Conservation (phyloP, 2,329 filamentous ascomycete species). For the Alternaria atra region DNA sequence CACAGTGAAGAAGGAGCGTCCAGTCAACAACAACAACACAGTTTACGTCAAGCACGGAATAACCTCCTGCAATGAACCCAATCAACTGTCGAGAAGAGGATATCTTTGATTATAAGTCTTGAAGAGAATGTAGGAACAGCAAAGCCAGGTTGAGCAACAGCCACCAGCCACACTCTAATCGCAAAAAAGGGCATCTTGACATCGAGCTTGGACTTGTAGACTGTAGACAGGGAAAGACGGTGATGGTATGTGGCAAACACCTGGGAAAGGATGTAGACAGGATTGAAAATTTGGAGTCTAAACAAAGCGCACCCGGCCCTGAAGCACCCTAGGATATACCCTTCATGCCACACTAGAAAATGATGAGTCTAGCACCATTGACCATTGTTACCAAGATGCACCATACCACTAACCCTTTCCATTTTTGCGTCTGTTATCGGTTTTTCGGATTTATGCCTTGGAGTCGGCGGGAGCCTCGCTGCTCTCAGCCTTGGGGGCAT, state of each 20-base stretch:
- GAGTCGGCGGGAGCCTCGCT: slow-evolving; percentile 64
- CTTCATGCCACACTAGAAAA: slow-evolving; percentile 40
- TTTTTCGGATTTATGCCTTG: slow-evolving; percentile 60
- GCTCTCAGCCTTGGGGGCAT: slow-evolving; percentile 56
- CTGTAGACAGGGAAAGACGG: neutral
- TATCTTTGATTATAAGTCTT: slow-evolving; percentile 1
- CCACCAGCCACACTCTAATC: neutral
- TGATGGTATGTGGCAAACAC: slow-evolving; percentile 3
- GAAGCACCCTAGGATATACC: slow-evolving; percentile 43
- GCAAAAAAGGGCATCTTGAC: neutral
- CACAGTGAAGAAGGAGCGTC: neutral
- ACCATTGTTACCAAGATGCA: slow-evolving; percentile 45
- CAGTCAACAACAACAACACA: neutral
- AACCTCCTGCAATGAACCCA: too few species aligned
- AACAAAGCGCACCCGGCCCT: slow-evolving; percentile 42
- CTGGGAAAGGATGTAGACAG: slow-evolving; percentile 38
- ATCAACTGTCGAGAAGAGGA: neutral
- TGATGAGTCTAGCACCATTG: slow-evolving; percentile 42
- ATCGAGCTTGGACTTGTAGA: neutral
- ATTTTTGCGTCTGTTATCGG: slow-evolving; percentile 44
- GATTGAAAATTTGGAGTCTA: slow-evolving; percentile 51
- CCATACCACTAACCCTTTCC: slow-evolving; percentile 41
- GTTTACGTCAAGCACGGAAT: neutral
- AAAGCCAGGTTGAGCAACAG: neutral
- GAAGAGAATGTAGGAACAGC: slow-evolving; percentile 2